Evolutionary conservation across 305 asterid species (phyloP).

Genomic region (Plantago lanceolata): DNA sequence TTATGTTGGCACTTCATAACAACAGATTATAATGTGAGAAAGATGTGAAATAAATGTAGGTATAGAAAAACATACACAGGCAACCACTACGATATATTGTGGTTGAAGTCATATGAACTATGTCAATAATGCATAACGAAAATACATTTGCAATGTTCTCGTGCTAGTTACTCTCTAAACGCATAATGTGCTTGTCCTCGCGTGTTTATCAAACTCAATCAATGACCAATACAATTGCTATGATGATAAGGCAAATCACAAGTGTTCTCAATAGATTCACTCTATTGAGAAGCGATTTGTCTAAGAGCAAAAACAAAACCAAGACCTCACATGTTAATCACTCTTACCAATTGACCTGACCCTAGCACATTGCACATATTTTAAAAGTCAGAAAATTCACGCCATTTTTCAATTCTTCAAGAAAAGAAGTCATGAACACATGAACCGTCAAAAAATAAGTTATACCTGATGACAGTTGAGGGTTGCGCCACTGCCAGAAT

Average conservation of each 20-base stretch:
- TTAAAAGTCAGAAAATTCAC: too few species aligned
- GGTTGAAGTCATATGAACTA: not conserved
- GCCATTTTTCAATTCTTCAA: too few species aligned
- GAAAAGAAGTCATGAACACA: too few species aligned
- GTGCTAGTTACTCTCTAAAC: not conserved
- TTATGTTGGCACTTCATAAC: constrained; percentile 80
- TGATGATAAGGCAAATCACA: not conserved
- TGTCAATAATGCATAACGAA: not conserved
- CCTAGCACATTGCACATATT: not conserved
- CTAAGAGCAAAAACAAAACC: not conserved
- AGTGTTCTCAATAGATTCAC: too few species aligned
- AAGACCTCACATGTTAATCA: not conserved
- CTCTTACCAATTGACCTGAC: not conserved
- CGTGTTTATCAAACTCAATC: not conserved
- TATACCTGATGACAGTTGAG: constrained; percentile 1
- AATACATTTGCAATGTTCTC: not conserved
- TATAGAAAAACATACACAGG: not conserved
- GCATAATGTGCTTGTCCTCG: not conserved
- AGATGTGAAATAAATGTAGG: constrained; percentile 3
- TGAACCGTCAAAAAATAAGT: not conserved
- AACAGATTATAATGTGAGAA: constrained; percentile 24
- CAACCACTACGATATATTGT: not conserved
- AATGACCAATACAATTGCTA: not conserved
- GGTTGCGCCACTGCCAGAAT: not conserved
- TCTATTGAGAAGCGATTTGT: not conserved